These are phyloP conservation scores for Bauhinia variegata DNA, from an alignment of 306 rosid genomes.

Conservation along the genomic window DNA sequence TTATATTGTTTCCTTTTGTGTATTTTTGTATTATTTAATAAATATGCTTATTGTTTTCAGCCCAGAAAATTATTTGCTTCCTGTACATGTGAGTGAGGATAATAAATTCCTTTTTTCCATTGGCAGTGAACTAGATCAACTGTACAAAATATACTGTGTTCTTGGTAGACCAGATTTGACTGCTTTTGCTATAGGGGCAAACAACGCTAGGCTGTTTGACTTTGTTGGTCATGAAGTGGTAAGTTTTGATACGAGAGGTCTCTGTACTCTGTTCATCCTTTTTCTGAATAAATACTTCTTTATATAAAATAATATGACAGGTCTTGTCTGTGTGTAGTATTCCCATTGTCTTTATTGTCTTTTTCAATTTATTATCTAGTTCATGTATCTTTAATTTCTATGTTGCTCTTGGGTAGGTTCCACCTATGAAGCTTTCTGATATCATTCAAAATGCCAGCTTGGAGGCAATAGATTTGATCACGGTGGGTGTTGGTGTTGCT, in stretches of 20 bases:
- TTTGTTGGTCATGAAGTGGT: constrained; percentile 61
- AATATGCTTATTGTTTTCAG: background rate
- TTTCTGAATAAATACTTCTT: no score
- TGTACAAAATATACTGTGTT: constrained; percentile 72
- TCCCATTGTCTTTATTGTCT: background rate
- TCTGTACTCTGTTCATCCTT: constrained; percentile 9
- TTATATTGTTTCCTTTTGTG: constrained; percentile 1
- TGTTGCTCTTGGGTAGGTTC: constrained; percentile 50
- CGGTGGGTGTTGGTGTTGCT: constrained; percentile 59
- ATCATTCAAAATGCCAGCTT: constrained; percentile 77
- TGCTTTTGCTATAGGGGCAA: constrained; percentile 58
- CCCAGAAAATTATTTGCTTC: background rate
- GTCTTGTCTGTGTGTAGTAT: constrained; percentile 3
- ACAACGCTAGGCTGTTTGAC: constrained; percentile 57
- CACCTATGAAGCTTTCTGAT: constrained; percentile 65
- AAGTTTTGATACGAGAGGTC: constrained; percentile 39
- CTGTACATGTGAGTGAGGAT: constrained; percentile 16
- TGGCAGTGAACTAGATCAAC: constrained; percentile 84
- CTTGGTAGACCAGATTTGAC: constrained; percentile 74
- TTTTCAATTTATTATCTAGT: constrained; percentile 23
- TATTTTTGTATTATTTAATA: background rate
- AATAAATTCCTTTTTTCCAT: constrained; percentile 32
- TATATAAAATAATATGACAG: no score
- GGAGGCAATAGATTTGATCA: constrained; percentile 83
- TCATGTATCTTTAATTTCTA: constrained; percentile 12